Conservation (phyloP, 148 eudicot genomes). For the Heliosperma pusillum region DNA sequence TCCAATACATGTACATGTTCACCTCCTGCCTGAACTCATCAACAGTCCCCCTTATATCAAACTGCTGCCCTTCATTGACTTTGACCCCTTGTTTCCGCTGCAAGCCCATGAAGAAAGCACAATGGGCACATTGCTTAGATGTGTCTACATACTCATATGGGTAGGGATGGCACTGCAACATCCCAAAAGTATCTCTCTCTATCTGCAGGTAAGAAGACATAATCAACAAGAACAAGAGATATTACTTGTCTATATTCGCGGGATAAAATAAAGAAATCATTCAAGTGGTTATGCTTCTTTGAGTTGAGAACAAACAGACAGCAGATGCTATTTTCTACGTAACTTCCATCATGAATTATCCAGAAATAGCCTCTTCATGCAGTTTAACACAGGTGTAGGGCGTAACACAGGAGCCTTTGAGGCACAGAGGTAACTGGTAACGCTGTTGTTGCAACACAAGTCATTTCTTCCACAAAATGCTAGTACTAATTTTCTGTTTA, state of each 20-base stretch:
- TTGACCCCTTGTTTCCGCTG: conserved; percentile 69
- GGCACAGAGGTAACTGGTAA: no score
- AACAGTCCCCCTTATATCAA: conserved; percentile 80
- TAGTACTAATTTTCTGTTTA: not conserved
- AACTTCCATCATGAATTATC: not conserved
- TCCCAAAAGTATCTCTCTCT: conserved; percentile 74
- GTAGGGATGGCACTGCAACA: conserved; percentile 86
- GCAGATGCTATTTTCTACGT: not conserved
- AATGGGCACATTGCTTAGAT: conserved; percentile 62
- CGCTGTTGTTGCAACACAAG: no score
- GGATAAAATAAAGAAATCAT: not conserved
- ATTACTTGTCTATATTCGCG: conserved; percentile 25
- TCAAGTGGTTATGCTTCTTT: not conserved
- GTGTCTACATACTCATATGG: conserved; percentile 67
- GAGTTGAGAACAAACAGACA: no score
- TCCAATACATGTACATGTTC: conserved; percentile 63
- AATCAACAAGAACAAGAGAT: not conserved
- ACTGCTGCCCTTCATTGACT: conserved; percentile 70
- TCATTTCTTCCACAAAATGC: not conserved
- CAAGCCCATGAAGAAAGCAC: conserved; percentile 86
- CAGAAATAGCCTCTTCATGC: not conserved
- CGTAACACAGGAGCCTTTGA: no score
- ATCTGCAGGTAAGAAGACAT: conserved; percentile 53
- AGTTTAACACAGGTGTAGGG: no score
- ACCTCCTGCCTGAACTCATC: conserved; percentile 73